Conservation (phyloP, 2,329 filamentous ascomycete species). For the Exserohilum rostratum region DNA sequence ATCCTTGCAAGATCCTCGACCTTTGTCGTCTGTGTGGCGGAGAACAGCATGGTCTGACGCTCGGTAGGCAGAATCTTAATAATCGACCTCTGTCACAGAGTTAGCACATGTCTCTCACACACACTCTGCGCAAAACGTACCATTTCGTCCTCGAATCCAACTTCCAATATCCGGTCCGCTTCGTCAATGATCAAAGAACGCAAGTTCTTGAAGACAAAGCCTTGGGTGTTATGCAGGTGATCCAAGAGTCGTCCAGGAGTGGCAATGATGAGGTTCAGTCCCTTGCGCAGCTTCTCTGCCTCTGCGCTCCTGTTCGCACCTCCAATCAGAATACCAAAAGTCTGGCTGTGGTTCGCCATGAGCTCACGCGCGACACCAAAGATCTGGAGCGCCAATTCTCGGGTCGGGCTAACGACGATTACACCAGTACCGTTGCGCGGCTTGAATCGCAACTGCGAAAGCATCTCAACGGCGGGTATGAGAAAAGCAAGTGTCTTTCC, state of each 20-base stretch:
- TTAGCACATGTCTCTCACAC: neutral
- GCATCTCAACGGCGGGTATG: constrained; percentile 92
- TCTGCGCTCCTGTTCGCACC: constrained; percentile 90
- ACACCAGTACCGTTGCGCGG: constrained; percentile 85
- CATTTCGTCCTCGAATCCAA: constrained; percentile 99
- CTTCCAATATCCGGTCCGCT: constrained; percentile 93
- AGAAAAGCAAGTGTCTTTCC: constrained; percentile 96
- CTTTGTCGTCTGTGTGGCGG: constrained; percentile 96
- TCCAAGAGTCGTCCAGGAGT: constrained; percentile 92
- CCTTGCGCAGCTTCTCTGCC: constrained; percentile 91
- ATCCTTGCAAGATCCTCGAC: constrained; percentile 96
- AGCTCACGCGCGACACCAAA: constrained; percentile 94
- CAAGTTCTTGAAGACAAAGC: constrained; percentile 90
- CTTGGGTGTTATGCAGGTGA: constrained; percentile 89
- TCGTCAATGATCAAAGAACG: constrained; percentile 94
- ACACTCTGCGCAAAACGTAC: neutral
- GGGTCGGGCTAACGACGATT: constrained; percentile 73
- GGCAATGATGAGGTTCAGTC: constrained; percentile 91
- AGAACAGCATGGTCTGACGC: constrained; percentile 97
- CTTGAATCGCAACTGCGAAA: constrained; percentile 89
- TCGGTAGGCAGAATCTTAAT: constrained; percentile 82
- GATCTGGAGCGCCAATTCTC: constrained; percentile 48
- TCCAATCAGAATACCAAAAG: constrained; percentile 94
- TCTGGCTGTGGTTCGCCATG: constrained; percentile 92
- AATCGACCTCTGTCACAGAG: constrained; percentile 67